Conservation (phyloP, 179 eudicot species). For the Silene noctiflora region DNA sequence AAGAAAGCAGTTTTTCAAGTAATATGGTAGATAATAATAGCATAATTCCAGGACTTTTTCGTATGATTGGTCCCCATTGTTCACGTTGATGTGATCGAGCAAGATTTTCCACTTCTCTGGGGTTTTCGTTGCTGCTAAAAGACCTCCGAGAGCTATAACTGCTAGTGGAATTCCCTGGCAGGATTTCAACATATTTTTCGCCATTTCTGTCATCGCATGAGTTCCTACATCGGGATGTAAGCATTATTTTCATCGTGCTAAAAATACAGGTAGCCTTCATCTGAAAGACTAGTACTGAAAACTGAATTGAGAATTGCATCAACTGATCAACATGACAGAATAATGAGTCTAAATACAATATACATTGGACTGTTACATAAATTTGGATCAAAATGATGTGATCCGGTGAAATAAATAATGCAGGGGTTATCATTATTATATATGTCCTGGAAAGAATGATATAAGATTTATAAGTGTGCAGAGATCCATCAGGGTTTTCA, state of each 20-base stretch:
- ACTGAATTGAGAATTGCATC: too few species aligned
- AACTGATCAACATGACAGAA: background rate
- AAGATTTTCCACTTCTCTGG: conserved; percentile 39
- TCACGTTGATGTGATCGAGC: conserved; percentile 23
- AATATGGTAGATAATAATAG: conserved; percentile 39
- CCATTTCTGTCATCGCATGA: conserved; percentile 25
- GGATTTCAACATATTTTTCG: conserved; percentile 32
- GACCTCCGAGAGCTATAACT: conserved; percentile 46
- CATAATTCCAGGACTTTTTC: conserved; percentile 30
- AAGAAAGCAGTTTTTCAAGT: conserved; percentile 42
- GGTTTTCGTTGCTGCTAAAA: conserved; percentile 31
- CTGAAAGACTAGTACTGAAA: too few species aligned
- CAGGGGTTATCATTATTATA: too few species aligned
- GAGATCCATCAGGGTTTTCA: too few species aligned
- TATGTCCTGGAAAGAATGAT: too few species aligned
- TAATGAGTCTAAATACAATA: background rate
- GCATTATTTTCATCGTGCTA: too few species aligned
- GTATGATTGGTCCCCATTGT: conserved; percentile 23
- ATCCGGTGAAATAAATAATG: too few species aligned
- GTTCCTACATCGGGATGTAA: conserved; percentile 19
- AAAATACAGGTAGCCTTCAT: too few species aligned
- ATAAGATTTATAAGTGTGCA: too few species aligned
- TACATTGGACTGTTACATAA: too few species aligned
- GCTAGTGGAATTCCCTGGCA: conserved; percentile 55
- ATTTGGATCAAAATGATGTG: too few species aligned